Base-by-base conservation (phyloP, 1,139 yeast genomes). In the Lodderomyces theae region DNA sequence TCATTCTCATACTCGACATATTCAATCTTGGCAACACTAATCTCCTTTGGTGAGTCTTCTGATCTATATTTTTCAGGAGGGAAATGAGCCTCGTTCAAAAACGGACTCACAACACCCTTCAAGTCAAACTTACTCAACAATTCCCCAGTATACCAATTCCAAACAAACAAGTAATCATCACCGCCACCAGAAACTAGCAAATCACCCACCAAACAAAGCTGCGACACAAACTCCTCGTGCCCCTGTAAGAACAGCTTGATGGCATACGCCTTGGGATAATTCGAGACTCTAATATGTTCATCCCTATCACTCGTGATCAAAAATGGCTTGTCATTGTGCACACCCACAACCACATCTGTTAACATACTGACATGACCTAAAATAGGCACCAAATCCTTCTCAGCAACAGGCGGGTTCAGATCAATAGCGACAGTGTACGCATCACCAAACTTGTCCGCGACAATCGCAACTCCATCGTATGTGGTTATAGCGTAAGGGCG, bases 361-460 rank as follows among this genome's bases (percentile, higher is more conserved):
- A 94, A 74, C 96, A 94, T 88, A 3, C 97, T 90, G 3, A 94
- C 97, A 62, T 94, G 99, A 3, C 99, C 99, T 45, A 90, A 69
- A 7, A 90, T 73, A 2, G 97, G 97, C 33, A 58, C 63, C 42
- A 78, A 55, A 3, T 62, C 50, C 31, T 74, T 66, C 40, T 74
- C 79, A n/a, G 64, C 48, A 2, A 50, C 56, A 1, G 66, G 56
- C 2, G 52, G 58, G 2, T 53, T 50, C 3, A 46, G 53, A 31
- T 58, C 63, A 10, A 82, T 62, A 5, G 70, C 61, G 15, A 85
- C 72, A 2, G 74, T 59, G 57, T 86, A 92, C 5, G 89, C 97
- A 62, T 94, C 99, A 37, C 99, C 99, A 58, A 90, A 92, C 66
- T 94, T 94, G 61, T 94, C 99, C n/a, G 95, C 97, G 16, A 89